Base-by-base conservation (phyloP, 179 eudicot genomes). In the Silene vulgaris region DNA sequence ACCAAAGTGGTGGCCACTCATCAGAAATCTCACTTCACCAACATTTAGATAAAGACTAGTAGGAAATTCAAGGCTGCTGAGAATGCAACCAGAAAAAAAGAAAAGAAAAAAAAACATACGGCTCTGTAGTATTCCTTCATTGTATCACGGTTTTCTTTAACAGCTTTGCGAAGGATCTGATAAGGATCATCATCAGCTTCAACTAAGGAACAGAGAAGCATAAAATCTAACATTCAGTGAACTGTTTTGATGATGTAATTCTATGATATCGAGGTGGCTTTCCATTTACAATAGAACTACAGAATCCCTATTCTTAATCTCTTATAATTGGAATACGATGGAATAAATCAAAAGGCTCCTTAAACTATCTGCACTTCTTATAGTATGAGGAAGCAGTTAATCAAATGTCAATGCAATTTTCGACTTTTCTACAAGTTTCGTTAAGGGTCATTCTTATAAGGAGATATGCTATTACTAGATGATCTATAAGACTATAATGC, bases 81-180 rank as follows among this genome's bases (percentile, higher is more conserved):
- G 45, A 37, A 11, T 19, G n/a, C n/a, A 52, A 20, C 21, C 17
- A 70, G 69, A 63, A 37, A 4, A 52, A 69, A 69, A 23, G 1
- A 23, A 23, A 23, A 23, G 26, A 23, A 23, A 70, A 73, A 37
- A 4, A 52, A 69, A 69, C 87, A 81, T 76, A 86, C 88, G 69
- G 84, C 85, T 81, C 74, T 71, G 71, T 80, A 86, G 45, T 84
- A 86, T 62, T 73, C 84, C 81, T 79, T 83, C 75, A 68, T 80
- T 65, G 80, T 65, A 28, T 68, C 82, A 43, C 87, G 84, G 56
- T 79, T 59, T 74, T 86, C 86, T 75, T 74, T 77, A 3, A 82
- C 88, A 70, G 82, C 85, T 77, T 74, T 72, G 63, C 88, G 88
- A 26, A 86, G 88, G 77, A 60, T 59, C 63, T 16, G 12, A 59